Evolutionary conservation across 192 early-diverging fungal species (phyloP), one percentile per base, ranked within the genome.

Genomic region (Diversispora eburnea): DNA sequence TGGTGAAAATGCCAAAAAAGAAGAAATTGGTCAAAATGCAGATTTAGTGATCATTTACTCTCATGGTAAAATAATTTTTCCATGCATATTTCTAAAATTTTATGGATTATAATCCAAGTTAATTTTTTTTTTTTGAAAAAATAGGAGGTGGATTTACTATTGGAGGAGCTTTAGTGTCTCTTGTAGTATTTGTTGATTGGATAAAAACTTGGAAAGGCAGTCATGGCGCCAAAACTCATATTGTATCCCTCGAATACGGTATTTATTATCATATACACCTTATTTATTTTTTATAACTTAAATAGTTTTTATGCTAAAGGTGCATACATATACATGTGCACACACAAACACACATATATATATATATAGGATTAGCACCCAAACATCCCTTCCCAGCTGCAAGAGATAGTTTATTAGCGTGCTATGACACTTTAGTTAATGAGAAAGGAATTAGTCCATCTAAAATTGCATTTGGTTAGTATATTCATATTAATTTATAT

Each of bases 161-260:
- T 10, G 72, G 72, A 10, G 8, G 41, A 17, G 19, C 72, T 9
- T 54, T 73, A 20, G 0, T 54, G n/a, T 42, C 48, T 8, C 6
- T 73, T 7, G 41, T 13, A 0, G 25, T 47, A 13, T 65, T 73
- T 22, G 59, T 73, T 0, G 7, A 42, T 19, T 73, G 72, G 72
- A 64, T 73, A 4, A 64, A 65, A 45, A 13, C n/a, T 3, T 73
- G 72, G 72, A 55, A 65, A 43, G 1, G 17, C 15, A 56, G 25
- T 33, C 22, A 73, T 73, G 19, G 57, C 9, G 72, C 39, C 20
- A 73, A 64, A 3, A 49, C 47, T 10, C 72, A 73, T 7, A 73
- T 73, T 17, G 20, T 73, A 6, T 64, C 60, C 10, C 19, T 73
- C 39, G 62, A 64, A 43, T 73, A 73, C 19, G 9, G 72, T 73